Conservation (phyloP, 2,329 filamentous ascomycete species). For the Stagonosporopsis tanaceti region DNA sequence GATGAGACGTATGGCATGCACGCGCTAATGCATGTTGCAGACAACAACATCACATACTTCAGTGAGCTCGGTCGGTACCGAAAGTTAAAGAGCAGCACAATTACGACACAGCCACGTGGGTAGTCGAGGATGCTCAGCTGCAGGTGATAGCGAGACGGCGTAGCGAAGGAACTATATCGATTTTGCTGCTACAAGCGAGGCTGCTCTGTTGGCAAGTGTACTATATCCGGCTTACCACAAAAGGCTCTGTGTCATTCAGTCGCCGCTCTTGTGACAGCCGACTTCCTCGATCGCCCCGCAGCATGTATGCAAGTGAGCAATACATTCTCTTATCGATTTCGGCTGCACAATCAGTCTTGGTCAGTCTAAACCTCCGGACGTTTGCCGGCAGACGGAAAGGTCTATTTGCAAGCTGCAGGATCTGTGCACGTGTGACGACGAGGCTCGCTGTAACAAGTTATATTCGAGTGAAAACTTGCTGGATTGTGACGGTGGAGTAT, state of each 20-base stretch:
- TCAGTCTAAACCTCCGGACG: slow-evolving; percentile 2
- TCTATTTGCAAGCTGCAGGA: slow-evolving; percentile 2
- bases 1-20: background rate
- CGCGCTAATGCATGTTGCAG: background rate
- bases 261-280: background rate
- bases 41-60: background rate
- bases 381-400: slow-evolving; percentile 9
- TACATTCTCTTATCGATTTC: slow-evolving; percentile 16
- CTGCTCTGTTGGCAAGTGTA: background rate
- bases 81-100: background rate
- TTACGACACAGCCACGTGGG: background rate
- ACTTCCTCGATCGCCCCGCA: slow-evolving; percentile 2
- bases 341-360: slow-evolving; percentile 13
- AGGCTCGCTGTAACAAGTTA: background rate
- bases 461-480: background rate
- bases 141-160: background rate
- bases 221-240: background rate
- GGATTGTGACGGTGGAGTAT: background rate
- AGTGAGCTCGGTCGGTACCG: background rate
- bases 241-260: background rate
- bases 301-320: slow-evolving; percentile 19
- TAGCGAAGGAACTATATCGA: background rate
- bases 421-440: slow-evolving; percentile 6
- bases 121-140: background rate
- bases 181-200: background rate